Base-by-base conservation (phyloP, 1,284 basidiomycete genomes). In the Naganishia sp. region DNA sequence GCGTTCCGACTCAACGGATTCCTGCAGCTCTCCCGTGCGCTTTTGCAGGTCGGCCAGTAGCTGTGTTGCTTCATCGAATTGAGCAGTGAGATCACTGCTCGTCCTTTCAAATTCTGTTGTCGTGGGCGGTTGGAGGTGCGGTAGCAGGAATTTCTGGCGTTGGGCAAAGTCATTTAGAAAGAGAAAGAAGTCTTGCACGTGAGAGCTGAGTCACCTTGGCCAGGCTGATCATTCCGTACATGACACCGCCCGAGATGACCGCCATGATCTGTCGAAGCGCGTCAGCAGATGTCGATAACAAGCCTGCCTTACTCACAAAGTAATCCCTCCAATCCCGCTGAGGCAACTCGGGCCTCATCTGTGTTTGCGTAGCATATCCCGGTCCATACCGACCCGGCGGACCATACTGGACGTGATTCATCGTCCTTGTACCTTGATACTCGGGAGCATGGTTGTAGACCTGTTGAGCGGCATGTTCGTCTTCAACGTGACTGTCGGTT, bases 61-160 rank as follows among this genome's bases (percentile, higher is more conserved):
- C 1, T 86, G 85, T 71, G 94, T 90, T 1, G 94, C 94, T 21
- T 90, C 92, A 78, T 98, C 95, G 77, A 97, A 99, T 74, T 97
- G 93, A 43, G 89, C 88, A 10, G 87, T 87, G 60, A 99, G 84
- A 1, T 88, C 88, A 70, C 92, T 87, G 28, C 90, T 87, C 70
- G 96, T 94, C 63, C 86, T 85, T 80, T 96, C 92, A 75, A 98
- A 97, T 3, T 92, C 89, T 21, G 91, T 90, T 3, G 88, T 84
- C 2, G 88, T 86, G 2, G 95, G 95, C 10, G 96, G 94, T 77
- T 87, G 87, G 3, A 99, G 86, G 78, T 98, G 92, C 0, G 96
- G 96, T 16, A 90, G 80, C 33, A 99, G 83, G 79, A 91, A 95
- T 87, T 94, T 96, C 89, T 94, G 74, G 56, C 69, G 55, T 31